These are phyloP conservation scores for Polychaeton citri DNA, from an alignment of 2,329 filamentous ascomycete genomes.

Conservation along the genomic window DNA sequence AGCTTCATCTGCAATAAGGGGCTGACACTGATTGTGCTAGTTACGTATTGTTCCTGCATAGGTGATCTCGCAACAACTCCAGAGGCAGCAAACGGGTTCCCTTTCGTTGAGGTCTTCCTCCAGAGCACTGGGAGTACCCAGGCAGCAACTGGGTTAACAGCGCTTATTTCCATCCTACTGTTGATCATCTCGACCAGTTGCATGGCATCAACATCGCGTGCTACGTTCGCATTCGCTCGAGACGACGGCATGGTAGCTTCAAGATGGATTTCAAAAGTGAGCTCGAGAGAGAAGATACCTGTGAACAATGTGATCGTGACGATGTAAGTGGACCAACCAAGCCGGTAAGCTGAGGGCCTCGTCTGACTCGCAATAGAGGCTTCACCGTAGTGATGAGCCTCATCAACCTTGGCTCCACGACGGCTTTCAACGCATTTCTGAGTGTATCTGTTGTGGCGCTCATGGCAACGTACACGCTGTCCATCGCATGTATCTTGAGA, in stretches of 20 bases:
- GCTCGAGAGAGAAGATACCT: slow-evolving; percentile 3
- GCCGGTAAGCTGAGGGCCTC: too few relatives aligned
- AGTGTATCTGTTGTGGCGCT: slow-evolving; percentile 7
- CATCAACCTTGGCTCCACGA: slow-evolving; percentile 8
- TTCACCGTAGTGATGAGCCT: slow-evolving; percentile 8
- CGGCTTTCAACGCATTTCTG: slow-evolving; percentile 9
- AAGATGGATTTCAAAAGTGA: slow-evolving; percentile 7
- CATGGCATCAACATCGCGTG: slow-evolving; percentile 14
- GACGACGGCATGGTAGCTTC: slow-evolving; percentile 9
- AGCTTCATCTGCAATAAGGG: not conserved
- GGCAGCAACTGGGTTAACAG: not conserved
- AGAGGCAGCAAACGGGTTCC: not conserved
- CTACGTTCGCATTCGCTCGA: slow-evolving; percentile 6
- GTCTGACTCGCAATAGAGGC: not conserved
- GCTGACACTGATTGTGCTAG: not conserved
- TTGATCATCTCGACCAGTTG: slow-evolving; percentile 12
- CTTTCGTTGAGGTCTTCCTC: not conserved
- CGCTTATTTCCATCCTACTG: slow-evolving; percentile 5
- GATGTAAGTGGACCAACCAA: slow-evolving; percentile 4
- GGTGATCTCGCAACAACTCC: not conserved
- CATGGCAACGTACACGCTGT: slow-evolving; percentile 9
- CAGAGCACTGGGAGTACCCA: not conserved
- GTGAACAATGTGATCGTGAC: slow-evolving; percentile 8
- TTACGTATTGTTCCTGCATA: not conserved
- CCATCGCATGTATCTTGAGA: slow-evolving; percentile 13